phyloP scores from a whole-genome alignment of 306 rosid species.

The Lagenaria siceraria region DNA sequence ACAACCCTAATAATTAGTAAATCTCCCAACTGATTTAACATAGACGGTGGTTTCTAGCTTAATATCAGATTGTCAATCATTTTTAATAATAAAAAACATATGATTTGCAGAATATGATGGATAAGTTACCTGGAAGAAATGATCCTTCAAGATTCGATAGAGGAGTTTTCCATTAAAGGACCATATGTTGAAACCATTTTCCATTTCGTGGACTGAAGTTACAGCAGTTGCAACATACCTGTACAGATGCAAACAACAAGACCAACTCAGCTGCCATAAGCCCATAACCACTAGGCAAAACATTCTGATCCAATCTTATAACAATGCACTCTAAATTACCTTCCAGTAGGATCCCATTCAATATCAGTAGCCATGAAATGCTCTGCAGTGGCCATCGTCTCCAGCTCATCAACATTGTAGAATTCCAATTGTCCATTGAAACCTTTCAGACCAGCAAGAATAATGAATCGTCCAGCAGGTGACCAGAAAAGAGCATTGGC shows the following conservation, averaged over 20 bases:
- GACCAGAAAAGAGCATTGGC: slow-evolving; percentile 91
- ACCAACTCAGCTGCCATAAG: not conserved
- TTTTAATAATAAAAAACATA: not conserved
- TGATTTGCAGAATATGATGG: not conserved
- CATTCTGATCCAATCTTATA: not conserved
- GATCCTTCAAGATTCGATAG: slow-evolving; percentile 71
- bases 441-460: slow-evolving; percentile 72
- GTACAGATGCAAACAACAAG: not conserved
- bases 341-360: slow-evolving; percentile 97
- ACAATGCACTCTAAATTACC: slow-evolving; percentile 24
- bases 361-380: slow-evolving; percentile 79
- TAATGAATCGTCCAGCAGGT: slow-evolving; percentile 57
- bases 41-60: no score
- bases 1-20: no score
- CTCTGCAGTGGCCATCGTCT: slow-evolving; percentile 71
- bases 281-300: not conserved
- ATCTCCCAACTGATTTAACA: no score
- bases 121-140: slow-evolving; percentile 62
- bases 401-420: slow-evolving; percentile 72
- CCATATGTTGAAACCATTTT: slow-evolving; percentile 90
- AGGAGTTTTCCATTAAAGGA: slow-evolving; percentile 84
- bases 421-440: slow-evolving; percentile 65
- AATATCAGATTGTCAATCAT: no score
- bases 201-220: slow-evolving; percentile 95
- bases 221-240: slow-evolving; percentile 88